Evolutionary conservation across 129 eudicot genomes (phyloP), one percentile per base, ranked within the genome.

Genomic region (Helianthus tuberosus): DNA sequence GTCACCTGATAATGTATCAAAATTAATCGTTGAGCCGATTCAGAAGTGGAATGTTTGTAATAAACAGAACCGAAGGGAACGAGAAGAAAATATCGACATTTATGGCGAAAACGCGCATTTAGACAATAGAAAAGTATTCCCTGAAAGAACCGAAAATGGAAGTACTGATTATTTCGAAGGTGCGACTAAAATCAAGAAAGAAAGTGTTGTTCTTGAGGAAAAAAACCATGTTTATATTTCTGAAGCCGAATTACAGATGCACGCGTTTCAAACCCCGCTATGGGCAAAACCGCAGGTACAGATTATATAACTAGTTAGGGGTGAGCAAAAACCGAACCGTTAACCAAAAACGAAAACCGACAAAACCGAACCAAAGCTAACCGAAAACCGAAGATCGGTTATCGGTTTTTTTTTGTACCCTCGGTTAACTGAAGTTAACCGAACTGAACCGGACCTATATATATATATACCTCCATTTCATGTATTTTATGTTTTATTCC

Each of bases 21-120:
- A 88, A 74, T 77, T 93, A 11, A 39, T 78, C 0, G 89, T 93
- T 66, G 96, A 93, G 74, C 86, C 98, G n/a, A 88, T 90, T 27
- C 92, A 88, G 83, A 93, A 88, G 82, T 88, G 98, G 98, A 86
- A 93, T 76, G 83, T 93, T 5, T 84, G 85, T 81, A 89, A 83
- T 72, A 93, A 93, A 77, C 91, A 83, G 62, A 82, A 86, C 29
- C 84, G 89, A 49, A 84, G 87, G 79, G 89, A 84, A 43, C 80
- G 85, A 14, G 92, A 81, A 62, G 89, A 88, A 67, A 82, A 72
- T 32, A 13, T 77, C 8, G 96, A 90, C 64, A 76, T 90, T 11
- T 86, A 90, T 86, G 92, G 96, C 36, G 96, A 87, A 63, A 87
- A 85, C 59, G 95, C 82, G 8, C 77, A 77, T 81, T 72, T 74